Evolutionary conservation across 805 yeast genomes (phyloP), one percentile per base, ranked within the genome.

Genomic region (Martiniozyma abietophila): DNA sequence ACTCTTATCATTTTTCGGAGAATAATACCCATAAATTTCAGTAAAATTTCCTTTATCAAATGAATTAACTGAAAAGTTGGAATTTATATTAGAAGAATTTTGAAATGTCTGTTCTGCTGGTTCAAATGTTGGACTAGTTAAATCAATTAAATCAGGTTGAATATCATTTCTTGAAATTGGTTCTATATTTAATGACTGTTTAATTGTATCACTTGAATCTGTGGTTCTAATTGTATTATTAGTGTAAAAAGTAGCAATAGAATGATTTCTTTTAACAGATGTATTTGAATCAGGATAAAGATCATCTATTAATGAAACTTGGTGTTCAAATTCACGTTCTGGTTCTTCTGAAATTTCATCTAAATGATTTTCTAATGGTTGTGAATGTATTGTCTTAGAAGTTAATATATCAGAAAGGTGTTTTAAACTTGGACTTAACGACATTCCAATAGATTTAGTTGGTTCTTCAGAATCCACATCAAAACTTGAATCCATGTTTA

Each of bases 371-470:
- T 34, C 38, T 16, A 27, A 31, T 3, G 31, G 11, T 18, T 40
- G 39, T 8, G 43, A 19, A 17, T 16, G n/a, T 11, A 16, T 30
- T 8, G 49, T 43, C 33, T 56, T 58, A 20, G 43, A 41, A 21
- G 51, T 54, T 18, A 58, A 39, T 15, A 59, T 53, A 25, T 49
- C 54, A 30, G 53, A 56, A 23, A 60, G 38, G 4, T 59, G 57
- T 35, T 51, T 56, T 25, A 60, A 44, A 38, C 63, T 58, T 18
- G 65, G 65, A 39, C 63, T 58, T 24, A 49, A 53, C 2, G 51
- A 43, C 48, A 59, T 50, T 3, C 57, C 58, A 8, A 57, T 39
- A 23, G 41, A 43, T 18, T 29, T 41, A 7, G 61, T 57, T 16
- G 61, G 61, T 5, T 45, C 50, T 35, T 56, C 61, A 18, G 35